Base-by-base conservation (phyloP, 2,329 filamentous ascomycete species). In the Monilinia aucupariae region DNA sequence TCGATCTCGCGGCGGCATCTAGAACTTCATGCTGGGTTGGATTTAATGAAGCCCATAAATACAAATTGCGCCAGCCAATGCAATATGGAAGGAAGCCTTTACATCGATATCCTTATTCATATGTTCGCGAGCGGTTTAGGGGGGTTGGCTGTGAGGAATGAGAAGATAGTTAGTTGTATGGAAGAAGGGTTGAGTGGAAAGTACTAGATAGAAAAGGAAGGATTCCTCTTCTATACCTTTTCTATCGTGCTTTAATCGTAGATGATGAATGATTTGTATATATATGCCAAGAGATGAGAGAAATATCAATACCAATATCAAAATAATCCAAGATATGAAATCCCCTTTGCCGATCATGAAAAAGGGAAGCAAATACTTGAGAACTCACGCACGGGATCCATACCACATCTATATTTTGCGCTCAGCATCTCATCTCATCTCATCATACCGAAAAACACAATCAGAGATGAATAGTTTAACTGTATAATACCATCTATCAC, bases 401-500 rank as follows among this genome's bases (percentile, higher is more conserved):
- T 13, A 5, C 12, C 37, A 39, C 10, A 39, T 5, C 15, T 17
- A 4, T 39, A 39, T 39, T 39, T 39, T 39, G 37, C 37, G 12
- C 25, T 55, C 12, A 15, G 1, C 52, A 12, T 20, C 39, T 13
- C 10, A 43, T 4, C 6, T 27, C 20, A 10, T 20, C 17, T 3
- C 8, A 27, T 41, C 17, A n/a, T 30, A 41, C 15, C 7, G 12
- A 15, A 20, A 48, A 17, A 27, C 25, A 20, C 25, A 17, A 30
- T 17, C 3, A 15, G 20, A 45, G 43, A n/a, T 43, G 39, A 55
- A 30, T 43, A 34, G 45, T 56, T 56, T 17, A 34, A 47, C 12
- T 34, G n/a, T 56, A 47, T 47, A 47, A 47, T 55, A 17, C 27
- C 41, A 56, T n/a, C 43, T 56, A 51, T 50, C 49, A 32, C 27